Conservation (phyloP, 2,329 filamentous ascomycete genomes). For the Stagonosporopsis vannaccii region DNA sequence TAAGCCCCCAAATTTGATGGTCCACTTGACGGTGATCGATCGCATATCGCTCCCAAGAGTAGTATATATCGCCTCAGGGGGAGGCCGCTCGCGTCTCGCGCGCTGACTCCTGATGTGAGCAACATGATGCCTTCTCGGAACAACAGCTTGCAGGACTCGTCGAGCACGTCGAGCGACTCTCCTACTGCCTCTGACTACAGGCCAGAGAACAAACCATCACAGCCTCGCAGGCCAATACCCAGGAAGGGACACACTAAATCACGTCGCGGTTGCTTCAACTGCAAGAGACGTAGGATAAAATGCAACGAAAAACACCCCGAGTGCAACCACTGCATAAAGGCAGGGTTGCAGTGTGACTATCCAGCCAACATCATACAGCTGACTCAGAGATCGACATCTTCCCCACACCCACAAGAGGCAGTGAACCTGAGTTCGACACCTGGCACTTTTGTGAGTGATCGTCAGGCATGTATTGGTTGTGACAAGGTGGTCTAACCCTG, state of each 20-base stretch:
- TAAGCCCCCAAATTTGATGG: slow-evolving; percentile 41
- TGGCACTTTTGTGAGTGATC: slow-evolving; percentile 42
- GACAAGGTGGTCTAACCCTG: slow-evolving; percentile 22
- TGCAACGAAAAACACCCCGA: slow-evolving; percentile 71
- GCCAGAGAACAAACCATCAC: slow-evolving; percentile 28
- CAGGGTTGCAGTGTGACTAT: slow-evolving; percentile 69
- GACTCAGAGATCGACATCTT: slow-evolving; percentile 28
- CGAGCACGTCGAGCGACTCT: slow-evolving; percentile 43
- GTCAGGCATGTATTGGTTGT: slow-evolving; percentile 5
- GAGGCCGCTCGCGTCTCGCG: slow-evolving; percentile 27
- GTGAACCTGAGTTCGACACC: slow-evolving; percentile 42
- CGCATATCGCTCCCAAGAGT: slow-evolving; percentile 21
- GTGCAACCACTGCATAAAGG: slow-evolving; percentile 70
- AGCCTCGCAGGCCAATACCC: slow-evolving; percentile 46
- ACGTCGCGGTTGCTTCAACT: slow-evolving; percentile 70
- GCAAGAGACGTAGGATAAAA: slow-evolving; percentile 72
- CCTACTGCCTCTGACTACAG: slow-evolving; percentile 34
- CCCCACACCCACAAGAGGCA: slow-evolving; percentile 36
- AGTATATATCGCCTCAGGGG: slow-evolving; percentile 40
- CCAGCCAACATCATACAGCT: slow-evolving; percentile 54
- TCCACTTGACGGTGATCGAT: slow-evolving; percentile 7
- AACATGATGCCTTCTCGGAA: slow-evolving; percentile 32
- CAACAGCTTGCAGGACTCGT: slow-evolving; percentile 32
- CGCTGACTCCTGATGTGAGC: slow-evolving; percentile 22
- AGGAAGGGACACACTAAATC: slow-evolving; percentile 71